These are phyloP conservation scores for Protomyces pachydermus DNA, from an alignment of 1,139 yeast genomes.

Conservation along the genomic window DNA sequence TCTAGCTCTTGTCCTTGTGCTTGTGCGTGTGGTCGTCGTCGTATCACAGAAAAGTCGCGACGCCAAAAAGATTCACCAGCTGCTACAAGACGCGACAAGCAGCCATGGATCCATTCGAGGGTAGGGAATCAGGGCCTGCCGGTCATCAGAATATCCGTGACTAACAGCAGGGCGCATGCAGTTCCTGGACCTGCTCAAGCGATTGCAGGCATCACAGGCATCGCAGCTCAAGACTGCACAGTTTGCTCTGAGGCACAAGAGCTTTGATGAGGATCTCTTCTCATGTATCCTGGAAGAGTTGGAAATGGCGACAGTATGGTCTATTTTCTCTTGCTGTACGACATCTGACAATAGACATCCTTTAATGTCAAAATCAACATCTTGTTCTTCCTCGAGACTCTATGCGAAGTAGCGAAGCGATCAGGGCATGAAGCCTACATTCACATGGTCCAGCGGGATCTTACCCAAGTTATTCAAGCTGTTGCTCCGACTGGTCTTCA, in stretches of 20 bases:
- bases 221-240: conserved; percentile 36
- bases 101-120: conserved; percentile 32
- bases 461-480: conserved; percentile 48
- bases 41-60: neutral
- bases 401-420: conserved; percentile 41
- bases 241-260: conserved; percentile 39
- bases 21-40: neutral
- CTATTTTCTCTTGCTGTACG: conserved; percentile 34
- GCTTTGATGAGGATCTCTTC: conserved; percentile 65
- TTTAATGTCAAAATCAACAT: conserved; percentile 62
- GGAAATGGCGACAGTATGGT: conserved; percentile 39
- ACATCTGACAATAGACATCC: conserved; percentile 35
- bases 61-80: neutral
- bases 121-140: conserved; percentile 35
- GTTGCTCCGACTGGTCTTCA: conserved; percentile 50
- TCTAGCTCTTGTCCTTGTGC: neutral
- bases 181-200: conserved; percentile 56
- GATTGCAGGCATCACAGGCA: conserved; percentile 56
- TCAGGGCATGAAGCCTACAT: conserved; percentile 34
- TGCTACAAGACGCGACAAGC: neutral
- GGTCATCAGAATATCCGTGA: conserved; percentile 62
- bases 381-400: conserved; percentile 62
- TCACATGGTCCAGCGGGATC: conserved; percentile 39
- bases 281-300: conserved; percentile 66
- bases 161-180: conserved; percentile 51